These are phyloP conservation scores for Immersiporthe knoxdaviesiana DNA, from an alignment of 2,329 filamentous ascomycete species.

Conservation along the genomic window DNA sequence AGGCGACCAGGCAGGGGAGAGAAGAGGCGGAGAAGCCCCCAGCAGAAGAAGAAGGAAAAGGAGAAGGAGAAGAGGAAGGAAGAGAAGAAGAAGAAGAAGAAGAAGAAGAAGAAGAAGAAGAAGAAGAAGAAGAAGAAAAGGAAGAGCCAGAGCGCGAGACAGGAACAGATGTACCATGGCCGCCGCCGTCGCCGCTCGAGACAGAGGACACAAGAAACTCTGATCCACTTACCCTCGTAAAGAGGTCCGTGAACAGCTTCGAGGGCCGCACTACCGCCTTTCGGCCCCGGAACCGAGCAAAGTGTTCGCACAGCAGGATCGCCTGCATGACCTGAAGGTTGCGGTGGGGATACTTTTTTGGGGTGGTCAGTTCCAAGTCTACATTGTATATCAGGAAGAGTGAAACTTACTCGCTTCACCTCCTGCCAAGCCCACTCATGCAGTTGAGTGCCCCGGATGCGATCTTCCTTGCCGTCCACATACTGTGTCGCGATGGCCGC, in stretches of 20 bases:
- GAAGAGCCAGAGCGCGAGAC: conserved; percentile 34
- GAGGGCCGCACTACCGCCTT: conserved; percentile 53
- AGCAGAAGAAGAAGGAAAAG: conserved; percentile 34
- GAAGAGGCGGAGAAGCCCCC: conserved; percentile 13
- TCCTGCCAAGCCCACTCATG: conserved; percentile 56
- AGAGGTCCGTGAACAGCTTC: conserved; percentile 53
- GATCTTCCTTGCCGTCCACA: conserved; percentile 52
- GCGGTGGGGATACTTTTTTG: conserved; percentile 51
- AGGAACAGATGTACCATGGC: conserved; percentile 35
- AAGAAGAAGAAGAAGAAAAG: conserved; percentile 32
- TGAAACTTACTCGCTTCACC: conserved; percentile 51
- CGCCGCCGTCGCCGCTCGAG: conserved; percentile 36
- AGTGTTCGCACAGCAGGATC: conserved; percentile 59
- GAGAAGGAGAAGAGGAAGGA: conserved; percentile 32
- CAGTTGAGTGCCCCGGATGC: conserved; percentile 52
- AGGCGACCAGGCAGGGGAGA: conserved; percentile 27
- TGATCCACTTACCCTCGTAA: conserved; percentile 55
- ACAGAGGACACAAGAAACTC: conserved; percentile 38
- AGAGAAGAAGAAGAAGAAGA: conserved; percentile 34
- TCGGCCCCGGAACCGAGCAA: conserved; percentile 57
- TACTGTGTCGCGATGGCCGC: conserved; percentile 60
- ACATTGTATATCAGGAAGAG: no score
- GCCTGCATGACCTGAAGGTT: conserved; percentile 56
- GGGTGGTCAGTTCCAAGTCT: conserved; percentile 22
- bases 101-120: conserved; percentile 33